A percentile compares a stretch with the other conserved stretches of the same genome.
Conservation (phyloP, 768 basidiomycete species). For the Piloderma croceum region DNA sequence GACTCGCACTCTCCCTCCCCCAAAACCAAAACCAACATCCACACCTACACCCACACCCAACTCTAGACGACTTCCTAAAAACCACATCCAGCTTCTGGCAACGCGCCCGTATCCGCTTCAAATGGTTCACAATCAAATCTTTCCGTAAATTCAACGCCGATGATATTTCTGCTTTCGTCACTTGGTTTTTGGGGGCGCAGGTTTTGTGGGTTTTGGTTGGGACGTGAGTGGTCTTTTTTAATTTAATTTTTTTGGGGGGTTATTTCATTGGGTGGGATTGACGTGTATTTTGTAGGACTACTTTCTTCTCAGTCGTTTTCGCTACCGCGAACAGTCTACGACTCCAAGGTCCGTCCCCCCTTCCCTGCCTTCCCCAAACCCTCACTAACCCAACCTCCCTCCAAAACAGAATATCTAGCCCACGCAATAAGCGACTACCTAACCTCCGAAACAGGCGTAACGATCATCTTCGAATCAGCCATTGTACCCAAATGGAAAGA, state of each 20-base stretch:
- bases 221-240: constrained; percentile 54
- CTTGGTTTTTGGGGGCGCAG: constrained; percentile 94
- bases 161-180: constrained; percentile 93
- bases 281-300: constrained; percentile 53
- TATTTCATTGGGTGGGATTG: background rate
- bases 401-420: constrained; percentile 68
- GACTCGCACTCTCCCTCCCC: constrained; percentile 73
- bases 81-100: constrained; percentile 90
- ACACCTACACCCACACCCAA: constrained; percentile 60
- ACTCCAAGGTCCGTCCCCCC: constrained; percentile 58
- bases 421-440: constrained; percentile 87
- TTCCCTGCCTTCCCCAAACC: background rate
- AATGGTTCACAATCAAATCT: constrained; percentile 94
- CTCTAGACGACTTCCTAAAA: constrained; percentile 82
- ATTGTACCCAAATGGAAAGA: constrained; percentile 98
- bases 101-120: constrained; percentile 83
- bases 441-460: constrained; percentile 89
- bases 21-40: too few relatives aligned
- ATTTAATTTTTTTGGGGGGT: background rate
- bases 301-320: constrained; percentile 92
- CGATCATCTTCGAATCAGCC: constrained; percentile 93
- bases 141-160: constrained; percentile 95
- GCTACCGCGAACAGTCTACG: constrained; percentile 82
- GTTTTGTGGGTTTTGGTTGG: constrained; percentile 93
- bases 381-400: constrained; percentile 4